Base-by-base conservation (phyloP, 805 yeast species). In the Saccharomycopsis schoenii region DNA sequence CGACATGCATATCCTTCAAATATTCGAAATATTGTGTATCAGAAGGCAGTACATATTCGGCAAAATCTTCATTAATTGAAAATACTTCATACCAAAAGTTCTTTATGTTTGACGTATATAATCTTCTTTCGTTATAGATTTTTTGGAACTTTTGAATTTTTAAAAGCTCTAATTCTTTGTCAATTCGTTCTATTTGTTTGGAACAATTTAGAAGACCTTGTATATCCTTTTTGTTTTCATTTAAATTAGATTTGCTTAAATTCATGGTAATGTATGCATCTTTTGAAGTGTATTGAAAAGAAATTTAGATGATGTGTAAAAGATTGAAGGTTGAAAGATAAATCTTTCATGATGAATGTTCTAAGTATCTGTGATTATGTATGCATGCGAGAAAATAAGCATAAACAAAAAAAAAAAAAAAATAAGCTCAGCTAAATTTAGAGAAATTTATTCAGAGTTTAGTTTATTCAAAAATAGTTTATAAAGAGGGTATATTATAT, bases 31-130 rank as follows among this genome's bases (percentile, higher is more conserved):
- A 86, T 70, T 85, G 85, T 73, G 85, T 83, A 72, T 92, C 97
- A 43, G 86, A 88, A 1, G 86, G 83, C 37, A 83, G 79, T 19
- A 92, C 76, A 70, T 82, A 89, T 64, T 91, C 96, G 15, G 88
- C 86, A 69, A 93, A 88, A 65, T 89, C 97, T 58, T 88, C 86
- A 67, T 87, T 87, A 68, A 88, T 89, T 1, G 92, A 90, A 11
- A 93, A 73, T 0, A 88, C 96, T 59, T 86, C 81, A 67, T 88
- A 86, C 98, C 98, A 93, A 71, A 93, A 91, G 65, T 82, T 81
- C 1, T 92, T 90, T 52, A 91, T 80, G 3, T 76, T 70, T 4
- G 67, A 60, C 15, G 85, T 75, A n/a, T 80, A 72, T 6, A 67
- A 74, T 25, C 88, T 77, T 66, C 97, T 77, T 61, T 79, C 72